These are phyloP conservation scores for Cucurbitaria berberidis DNA, from an alignment of 2,329 filamentous ascomycete genomes.

Conservation along the genomic window DNA sequence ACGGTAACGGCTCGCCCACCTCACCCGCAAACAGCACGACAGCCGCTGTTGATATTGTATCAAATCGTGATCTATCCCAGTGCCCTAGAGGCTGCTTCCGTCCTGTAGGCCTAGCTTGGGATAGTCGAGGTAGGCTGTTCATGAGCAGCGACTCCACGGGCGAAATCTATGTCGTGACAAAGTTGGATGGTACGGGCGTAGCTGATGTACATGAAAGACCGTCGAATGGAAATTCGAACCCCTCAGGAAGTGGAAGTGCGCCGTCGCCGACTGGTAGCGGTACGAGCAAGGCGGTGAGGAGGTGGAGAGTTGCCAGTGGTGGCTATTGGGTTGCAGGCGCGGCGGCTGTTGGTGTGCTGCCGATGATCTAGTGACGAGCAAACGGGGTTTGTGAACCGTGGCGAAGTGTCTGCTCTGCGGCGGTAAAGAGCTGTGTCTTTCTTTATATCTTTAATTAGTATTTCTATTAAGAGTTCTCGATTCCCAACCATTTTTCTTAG, in stretches of 20 bases:
- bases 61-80: slow-evolving; percentile 58
- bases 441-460: not conserved
- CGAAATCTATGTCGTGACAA: slow-evolving; percentile 65
- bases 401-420: not conserved
- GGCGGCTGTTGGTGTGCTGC: slow-evolving; percentile 6
- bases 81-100: slow-evolving; percentile 68
- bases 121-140: slow-evolving; percentile 62
- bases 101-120: slow-evolving; percentile 64
- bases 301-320: slow-evolving; percentile 1
- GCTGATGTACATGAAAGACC: slow-evolving; percentile 28
- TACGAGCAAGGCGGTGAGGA: slow-evolving; percentile 1
- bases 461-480: too few species aligned
- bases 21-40: slow-evolving; percentile 54
- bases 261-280: slow-evolving; percentile 10
- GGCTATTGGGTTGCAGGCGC: slow-evolving; percentile 14
- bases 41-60: slow-evolving; percentile 61
- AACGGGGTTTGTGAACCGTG: not conserved
- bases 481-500: too few species aligned
- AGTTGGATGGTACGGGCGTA: slow-evolving; percentile 38
- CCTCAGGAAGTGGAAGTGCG: slow-evolving; percentile 13
- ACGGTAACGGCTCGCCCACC: slow-evolving; percentile 53
- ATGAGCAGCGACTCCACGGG: slow-evolving; percentile 69
- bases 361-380: not conserved
- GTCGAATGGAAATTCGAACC: slow-evolving; percentile 17
- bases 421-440: not conserved